phyloP scores from a whole-genome alignment of 768 basidiomycete genomes.

The Terana coerulea region DNA sequence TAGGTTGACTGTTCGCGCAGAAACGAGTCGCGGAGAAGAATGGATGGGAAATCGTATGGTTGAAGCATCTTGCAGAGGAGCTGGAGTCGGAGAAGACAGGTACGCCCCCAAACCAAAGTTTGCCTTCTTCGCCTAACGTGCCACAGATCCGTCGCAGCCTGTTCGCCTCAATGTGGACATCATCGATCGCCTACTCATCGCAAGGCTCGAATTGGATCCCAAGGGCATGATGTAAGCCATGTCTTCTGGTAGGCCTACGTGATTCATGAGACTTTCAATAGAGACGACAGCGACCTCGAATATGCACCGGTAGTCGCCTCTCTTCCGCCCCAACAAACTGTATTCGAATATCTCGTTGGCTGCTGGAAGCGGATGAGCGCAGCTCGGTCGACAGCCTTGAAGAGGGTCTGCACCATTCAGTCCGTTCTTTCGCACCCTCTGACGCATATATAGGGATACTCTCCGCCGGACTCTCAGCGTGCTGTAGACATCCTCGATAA shows the following conservation, averaged over 20 bases:
- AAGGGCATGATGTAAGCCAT: slow-evolving; percentile 60
- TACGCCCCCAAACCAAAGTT: slow-evolving; percentile 24
- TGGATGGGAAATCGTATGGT: slow-evolving; percentile 74
- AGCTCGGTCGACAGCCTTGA: slow-evolving; percentile 48
- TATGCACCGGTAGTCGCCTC: slow-evolving; percentile 71
- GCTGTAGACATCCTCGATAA: slow-evolving; percentile 69
- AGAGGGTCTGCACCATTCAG: slow-evolving; percentile 47
- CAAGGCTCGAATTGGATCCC: slow-evolving; percentile 79
- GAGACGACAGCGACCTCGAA: slow-evolving; percentile 65
- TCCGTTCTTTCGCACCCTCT: neutral
- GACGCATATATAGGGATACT: slow-evolving; percentile 43
- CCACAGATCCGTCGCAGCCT: slow-evolving; percentile 28
- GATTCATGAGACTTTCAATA: slow-evolving; percentile 14
- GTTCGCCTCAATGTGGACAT: slow-evolving; percentile 52
- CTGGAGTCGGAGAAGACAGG: slow-evolving; percentile 55
- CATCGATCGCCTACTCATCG: slow-evolving; percentile 76
- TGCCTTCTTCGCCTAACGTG: neutral
- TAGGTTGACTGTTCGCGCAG: slow-evolving; percentile 31
- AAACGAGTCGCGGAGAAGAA: slow-evolving; percentile 54
- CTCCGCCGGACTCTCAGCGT: slow-evolving; percentile 55
- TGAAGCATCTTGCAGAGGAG: slow-evolving; percentile 72
- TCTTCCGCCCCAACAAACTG: slow-evolving; percentile 72
- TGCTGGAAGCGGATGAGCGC: slow-evolving; percentile 87
- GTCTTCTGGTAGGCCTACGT: neutral
- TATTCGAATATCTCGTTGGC: slow-evolving; percentile 85